Base-by-base conservation (phyloP, 495 filamentous ascomycete species). In the Penicillium macrosclerotiorum region DNA sequence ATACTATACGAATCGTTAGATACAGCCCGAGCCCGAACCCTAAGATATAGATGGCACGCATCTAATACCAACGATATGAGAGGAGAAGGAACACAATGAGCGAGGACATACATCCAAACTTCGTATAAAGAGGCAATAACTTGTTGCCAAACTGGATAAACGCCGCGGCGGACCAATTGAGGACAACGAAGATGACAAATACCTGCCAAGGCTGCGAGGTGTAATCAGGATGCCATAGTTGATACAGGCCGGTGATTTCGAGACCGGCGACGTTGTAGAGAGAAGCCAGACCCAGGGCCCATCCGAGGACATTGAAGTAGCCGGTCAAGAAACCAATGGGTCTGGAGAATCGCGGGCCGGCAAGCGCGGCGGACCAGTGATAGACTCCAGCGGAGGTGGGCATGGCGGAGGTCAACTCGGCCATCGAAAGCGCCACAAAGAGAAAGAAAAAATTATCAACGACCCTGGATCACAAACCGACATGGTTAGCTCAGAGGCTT, bases 381-480 rank as follows among this genome's bases (percentile, higher is more conserved):
- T 47, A 47, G 2, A 47, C 44, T 2, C 44, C 44, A n/a, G 44
- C 44, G 19, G 44, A 36, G 22, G 44, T 47, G 9, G 35, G 44
- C 44, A 47, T 47, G 16, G 44, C 44, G 25, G 44, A 47, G 12
- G 44, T 39, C 35, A 47, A 32, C 26, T 47, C 44, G 6, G 44
- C 44, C 44, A 47, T 39, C 18, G 44, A 47, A 11, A 47, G 29
- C 4, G 44, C 35, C 6, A 47, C 22, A 23, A 47, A 47, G 17
- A 47, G 44, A 19, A 47, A 47, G 13, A 47, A 39, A 35, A 47
- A 38, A 26, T 47, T 47, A 47, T 47, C 44, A 9, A 47, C 44
- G 19, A 47, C 39, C 44, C 44, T 47, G n/a, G n/a, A 22, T 16
- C 13, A 14, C 12, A 7, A 13, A 23, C 25, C 23, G 22, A 24